Base-by-base conservation (phyloP, 176 grass and related monocot genomes). In the Cymbopogon citratus region DNA sequence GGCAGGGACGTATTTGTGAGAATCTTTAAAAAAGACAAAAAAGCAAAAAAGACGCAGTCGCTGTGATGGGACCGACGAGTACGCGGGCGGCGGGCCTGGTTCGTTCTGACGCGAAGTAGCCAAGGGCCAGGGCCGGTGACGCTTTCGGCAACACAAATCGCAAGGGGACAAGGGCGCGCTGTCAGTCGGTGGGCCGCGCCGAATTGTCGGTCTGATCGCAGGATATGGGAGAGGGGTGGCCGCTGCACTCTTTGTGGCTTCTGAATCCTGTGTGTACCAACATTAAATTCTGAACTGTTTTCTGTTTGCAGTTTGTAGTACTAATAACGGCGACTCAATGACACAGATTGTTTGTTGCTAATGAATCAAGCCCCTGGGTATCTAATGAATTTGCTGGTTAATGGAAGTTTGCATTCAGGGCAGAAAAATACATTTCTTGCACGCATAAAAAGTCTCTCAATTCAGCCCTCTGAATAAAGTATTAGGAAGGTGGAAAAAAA, bases 131-230 rank as follows among this genome's bases (percentile, higher is more conserved):
- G 70, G 80, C 18, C 64, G 31, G 77, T 27, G 82, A 73, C 66
- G 74, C 82, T 81, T 85, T 76, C 87, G 77, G 72, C 31, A 36
- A 33, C 31, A 38, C 70, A 11, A 68, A 56, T 16, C n/a, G 27
- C 33, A 38, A 38, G 19, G 52, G 45, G 16, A 26, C 68, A 28
- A 65, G 3, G 66, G 12, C 31, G 31, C 72, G 25, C 25, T 7
- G 36, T 23, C 35, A 52, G 72, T 69, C 60, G 69, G 59, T 83
- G 80, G 80, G 33, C 56, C 68, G 12, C 3, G n/a, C 18, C 44
- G 52, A 66, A 36, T 18, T 63, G 68, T 77, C 63, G 73, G 63
- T 66, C 43, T 14, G 43, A 45, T 48, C 25, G 25, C 5, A 6
- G 5, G 38, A 39, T 19, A 7, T 36, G 68, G n/a, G 24, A 21